Evolutionary conservation across 164 flowering plant species (phyloP), one percentile per base, ranked within the genome.

Genomic region (Vitis rotundifolia): DNA sequence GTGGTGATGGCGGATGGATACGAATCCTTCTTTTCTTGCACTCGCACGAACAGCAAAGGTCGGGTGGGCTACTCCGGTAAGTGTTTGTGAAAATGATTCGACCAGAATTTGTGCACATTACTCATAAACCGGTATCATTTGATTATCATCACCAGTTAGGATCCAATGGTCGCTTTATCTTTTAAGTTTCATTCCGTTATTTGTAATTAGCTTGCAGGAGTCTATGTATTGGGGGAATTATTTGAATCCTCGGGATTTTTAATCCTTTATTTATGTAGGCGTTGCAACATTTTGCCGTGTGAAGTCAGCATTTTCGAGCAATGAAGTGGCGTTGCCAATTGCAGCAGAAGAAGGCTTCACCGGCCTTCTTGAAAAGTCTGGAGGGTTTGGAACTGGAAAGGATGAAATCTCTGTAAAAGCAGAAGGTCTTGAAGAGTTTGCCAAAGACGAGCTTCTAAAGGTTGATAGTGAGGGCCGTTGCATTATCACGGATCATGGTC

Each of bases 231-330:
- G 1, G n/a, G 56, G 56, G 5, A n/a, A 53, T 53, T 15, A 53
- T 53, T 13, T 53, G 56, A 13, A 19, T 22, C 59, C 9, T 53
- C 5, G 0, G 5, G n/a, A 53, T 37, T 37, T 37, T 37, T 37
- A 5, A 37, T 37, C 44, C 29, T 63, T 49, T 67, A 28, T 67
- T 15, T 59, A 11, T 64, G 44, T 68, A 95, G 99, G 99, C 67
- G 99, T 96, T 73, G 98, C 91, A 12, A 96, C 99, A 49, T 93
- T 96, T 86, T 96, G 99, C 81, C 93, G 91, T 9, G 95, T 93
- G 59, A 88, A 86, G 59, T 89, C 92, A 13, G 94, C 97, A 63
- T 96, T 91, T 83, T 83, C 92, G 0, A 96, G 91, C 71, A 69
- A 47, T 37, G 99, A 96, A 81, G 91, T 83, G 65, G 88, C 97